Conservation (phyloP, 2,329 filamentous ascomycete genomes). For the Pyricularia pennisetigena region DNA sequence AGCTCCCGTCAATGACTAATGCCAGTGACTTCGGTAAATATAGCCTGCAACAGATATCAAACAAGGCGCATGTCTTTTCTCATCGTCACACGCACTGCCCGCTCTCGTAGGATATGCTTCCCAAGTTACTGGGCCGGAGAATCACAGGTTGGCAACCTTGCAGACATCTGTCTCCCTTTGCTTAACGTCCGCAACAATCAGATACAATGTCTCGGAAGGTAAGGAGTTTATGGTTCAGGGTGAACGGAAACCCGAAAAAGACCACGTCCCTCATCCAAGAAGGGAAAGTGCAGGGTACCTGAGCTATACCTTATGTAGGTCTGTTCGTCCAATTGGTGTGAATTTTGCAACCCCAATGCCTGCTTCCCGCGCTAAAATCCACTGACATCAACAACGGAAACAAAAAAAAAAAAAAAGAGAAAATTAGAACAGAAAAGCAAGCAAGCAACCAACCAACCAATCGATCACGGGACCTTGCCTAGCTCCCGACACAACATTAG, state of each 20-base stretch:
- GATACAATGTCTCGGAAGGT: constrained; percentile 3
- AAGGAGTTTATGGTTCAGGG: background rate
- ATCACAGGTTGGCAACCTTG: background rate
- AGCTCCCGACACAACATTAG: background rate
- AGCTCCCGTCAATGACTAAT: too few relatives aligned
- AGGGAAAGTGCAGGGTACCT: background rate
- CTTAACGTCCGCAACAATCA: constrained; percentile 1
- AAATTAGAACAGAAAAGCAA: background rate
- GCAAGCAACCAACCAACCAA: background rate
- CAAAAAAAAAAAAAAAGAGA: too few relatives aligned
- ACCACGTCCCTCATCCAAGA: background rate
- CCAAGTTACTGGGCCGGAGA: background rate
- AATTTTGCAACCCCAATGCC: background rate
- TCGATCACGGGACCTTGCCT: background rate
- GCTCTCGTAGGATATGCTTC: background rate
- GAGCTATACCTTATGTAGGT: background rate
- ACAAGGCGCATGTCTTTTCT: background rate
- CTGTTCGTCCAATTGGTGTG: background rate
- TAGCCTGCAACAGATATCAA: too few relatives aligned
- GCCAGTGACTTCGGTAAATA: too few relatives aligned
- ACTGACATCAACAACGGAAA: background rate
- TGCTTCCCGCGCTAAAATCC: background rate
- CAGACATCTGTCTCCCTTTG: background rate
- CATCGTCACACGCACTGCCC: background rate
- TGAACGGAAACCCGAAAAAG: background rate